Base-by-base conservation (phyloP, 179 eudicot genomes). In the Corrigiola litoralis region DNA sequence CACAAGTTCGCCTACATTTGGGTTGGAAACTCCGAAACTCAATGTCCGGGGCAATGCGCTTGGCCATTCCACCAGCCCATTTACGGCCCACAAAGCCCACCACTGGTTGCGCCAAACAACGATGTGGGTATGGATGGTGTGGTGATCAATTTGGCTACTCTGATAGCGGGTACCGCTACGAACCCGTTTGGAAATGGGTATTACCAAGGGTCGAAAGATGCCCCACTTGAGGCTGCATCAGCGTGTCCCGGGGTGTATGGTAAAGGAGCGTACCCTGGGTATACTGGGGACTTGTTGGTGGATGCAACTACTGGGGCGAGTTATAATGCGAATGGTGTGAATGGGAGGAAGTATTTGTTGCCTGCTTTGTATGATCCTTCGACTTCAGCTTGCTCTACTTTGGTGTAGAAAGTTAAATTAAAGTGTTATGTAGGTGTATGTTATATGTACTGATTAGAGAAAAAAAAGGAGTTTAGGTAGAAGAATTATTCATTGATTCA, bases 21-120 rank as follows among this genome's bases (percentile, higher is more conserved):
- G 82, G 82, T 78, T 2, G 82, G 79, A 0, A 74, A 78, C 59
- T 66, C 82, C 0, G 82, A 74, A 32, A 49, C 36, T 0, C 79
- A 75, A 8, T 79, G 82, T 13, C 74, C 82, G 47, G 82, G 82
- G 7, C 82, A 78, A 33, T 78, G 82, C 68, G 82, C 79, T 1
- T 78, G 82, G 82, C 79, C 82, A 7, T 79, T 79, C n/a, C 79
- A 79, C 52, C 82, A 79, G 68, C 82, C 82, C 74, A 75, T 79
- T 10, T 79, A 79, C 82, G 82, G 82, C 68, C 82, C 82, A 40
- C 82, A 79, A 33, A 71, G 71, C 68, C 32, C 77, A 4, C 71
- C 82, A 2, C 34, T 79, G 2, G 74, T 68, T 8, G 74, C 76
- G 1, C 79, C 82, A 0, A 79, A 79, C 36, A 42, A 34, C 37